Conservation (phyloP, 306 rosid genomes). For the Dryas alaskensis region DNA sequence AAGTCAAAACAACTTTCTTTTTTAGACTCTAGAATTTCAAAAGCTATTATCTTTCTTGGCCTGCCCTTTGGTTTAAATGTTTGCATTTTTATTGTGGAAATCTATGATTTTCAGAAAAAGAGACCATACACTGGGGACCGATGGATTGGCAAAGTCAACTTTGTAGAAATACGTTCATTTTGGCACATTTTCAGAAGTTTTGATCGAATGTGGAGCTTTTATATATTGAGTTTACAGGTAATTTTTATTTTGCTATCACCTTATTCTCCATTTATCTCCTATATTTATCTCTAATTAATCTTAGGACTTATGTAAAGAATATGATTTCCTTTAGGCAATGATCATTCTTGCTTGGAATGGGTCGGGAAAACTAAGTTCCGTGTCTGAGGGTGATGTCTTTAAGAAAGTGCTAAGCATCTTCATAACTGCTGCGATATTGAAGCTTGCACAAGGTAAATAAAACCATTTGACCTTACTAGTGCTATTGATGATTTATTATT, state of each 20-base stretch:
- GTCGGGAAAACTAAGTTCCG: slow-evolving; percentile 56
- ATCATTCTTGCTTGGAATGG: slow-evolving; percentile 88
- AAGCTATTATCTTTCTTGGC: neutral
- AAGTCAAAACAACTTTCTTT: neutral
- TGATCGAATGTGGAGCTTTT: slow-evolving; percentile 97
- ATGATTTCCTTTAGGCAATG: slow-evolving; percentile 69
- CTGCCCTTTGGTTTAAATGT: slow-evolving; percentile 18
- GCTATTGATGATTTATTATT: slow-evolving; percentile 16
- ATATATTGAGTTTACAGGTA: slow-evolving; percentile 85
- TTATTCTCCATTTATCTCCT: slow-evolving; percentile 3
- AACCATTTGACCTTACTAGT: slow-evolving; percentile 21
- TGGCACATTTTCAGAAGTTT: slow-evolving; percentile 94
- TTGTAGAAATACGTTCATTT: slow-evolving; percentile 92
- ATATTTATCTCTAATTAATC: slow-evolving; percentile 22
- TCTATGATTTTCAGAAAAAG: slow-evolving; percentile 47
- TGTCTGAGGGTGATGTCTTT: slow-evolving; percentile 72
- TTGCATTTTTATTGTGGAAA: slow-evolving; percentile 12
- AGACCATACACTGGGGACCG: slow-evolving; percentile 25
- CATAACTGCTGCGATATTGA: slow-evolving; percentile 91
- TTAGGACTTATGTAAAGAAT: slow-evolving; percentile 15
- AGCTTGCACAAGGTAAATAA: slow-evolving; percentile 86
- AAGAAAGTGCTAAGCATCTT: slow-evolving; percentile 89
- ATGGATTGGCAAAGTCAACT: slow-evolving; percentile 83
- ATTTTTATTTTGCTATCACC: slow-evolving; percentile 14
- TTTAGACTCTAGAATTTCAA: neutral